phyloP scores from a whole-genome alignment of 306 rosid genomes.

The Vicia sativa region DNA sequence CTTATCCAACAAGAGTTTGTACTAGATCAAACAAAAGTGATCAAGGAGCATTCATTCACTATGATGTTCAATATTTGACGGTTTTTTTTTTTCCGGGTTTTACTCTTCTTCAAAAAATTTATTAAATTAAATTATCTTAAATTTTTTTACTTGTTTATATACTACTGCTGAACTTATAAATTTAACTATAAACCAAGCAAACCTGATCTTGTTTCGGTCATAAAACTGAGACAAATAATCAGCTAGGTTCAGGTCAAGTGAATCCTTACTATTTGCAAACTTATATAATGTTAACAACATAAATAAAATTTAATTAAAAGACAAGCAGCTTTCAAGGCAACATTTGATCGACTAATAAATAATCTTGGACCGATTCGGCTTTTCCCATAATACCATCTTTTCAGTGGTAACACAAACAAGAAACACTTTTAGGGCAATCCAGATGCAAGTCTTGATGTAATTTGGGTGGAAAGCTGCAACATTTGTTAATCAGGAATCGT shows the following conservation, averaged over 20 bases:
- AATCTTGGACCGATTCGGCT: constrained; percentile 19
- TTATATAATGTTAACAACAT: neutral
- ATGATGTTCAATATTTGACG: too few species aligned
- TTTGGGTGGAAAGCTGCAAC: neutral
- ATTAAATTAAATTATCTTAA: too few species aligned
- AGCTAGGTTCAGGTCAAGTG: neutral
- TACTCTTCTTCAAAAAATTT: too few species aligned
- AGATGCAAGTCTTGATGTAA: neutral
- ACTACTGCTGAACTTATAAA: too few species aligned
- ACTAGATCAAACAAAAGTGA: too few species aligned
- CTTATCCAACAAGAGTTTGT: too few species aligned
- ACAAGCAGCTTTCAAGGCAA: neutral
- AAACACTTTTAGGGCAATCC: constrained; percentile 4
- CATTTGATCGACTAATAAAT: constrained; percentile 8
- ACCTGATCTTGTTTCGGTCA: neutral
- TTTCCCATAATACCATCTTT: constrained; percentile 15
- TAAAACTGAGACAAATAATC: neutral
- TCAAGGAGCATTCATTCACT: too few species aligned
- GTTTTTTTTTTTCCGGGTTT: too few species aligned
- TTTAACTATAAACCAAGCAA: too few species aligned
- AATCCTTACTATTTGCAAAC: neutral
- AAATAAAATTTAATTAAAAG: neutral
- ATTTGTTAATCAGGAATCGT: neutral
- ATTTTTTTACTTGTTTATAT: too few species aligned
- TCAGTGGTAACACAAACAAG: neutral